Evolutionary conservation across 169 alveolate genomes (phyloP).

Genomic region (Plasmodium malariae): DNA sequence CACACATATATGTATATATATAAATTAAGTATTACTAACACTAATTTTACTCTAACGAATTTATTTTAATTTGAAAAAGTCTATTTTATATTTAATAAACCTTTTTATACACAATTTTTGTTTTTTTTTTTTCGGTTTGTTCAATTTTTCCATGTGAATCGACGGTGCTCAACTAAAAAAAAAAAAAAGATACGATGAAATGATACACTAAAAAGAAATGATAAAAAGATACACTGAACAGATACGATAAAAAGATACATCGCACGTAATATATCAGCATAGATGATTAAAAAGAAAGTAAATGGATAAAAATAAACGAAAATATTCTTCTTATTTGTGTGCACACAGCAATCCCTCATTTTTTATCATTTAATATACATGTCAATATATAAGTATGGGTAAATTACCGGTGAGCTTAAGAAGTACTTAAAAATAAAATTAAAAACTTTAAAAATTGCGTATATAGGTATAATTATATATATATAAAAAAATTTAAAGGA

Average conservation of each 20-base stretch:
- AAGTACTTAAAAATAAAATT: constrained; percentile 50
- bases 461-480: constrained; percentile 62
- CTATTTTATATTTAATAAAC: constrained; percentile 35
- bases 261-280: no score
- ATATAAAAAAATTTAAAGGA: constrained; percentile 71
- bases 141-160: constrained; percentile 26
- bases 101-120: constrained; percentile 60
- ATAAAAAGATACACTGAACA: no score
- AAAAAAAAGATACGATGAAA: no score
- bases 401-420: constrained; percentile 72
- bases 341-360: background rate
- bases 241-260: no score
- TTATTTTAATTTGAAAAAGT: background rate
- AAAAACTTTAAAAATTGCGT: constrained; percentile 42
- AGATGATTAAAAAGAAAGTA: no score
- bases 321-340: background rate
- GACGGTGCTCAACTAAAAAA: constrained; percentile 16
- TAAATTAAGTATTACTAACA: no score
- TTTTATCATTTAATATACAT: no score
- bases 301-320: background rate
- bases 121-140: constrained; percentile 52
- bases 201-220: no score
- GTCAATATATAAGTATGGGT: background rate
- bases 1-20: no score
- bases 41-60: constrained; percentile 5